Percentiles rank a stretch among this genome's conserved stretches.
Conservation (phyloP, 164 flowering plant species). For the Kalanchoe fedtschenkoi region DNA sequence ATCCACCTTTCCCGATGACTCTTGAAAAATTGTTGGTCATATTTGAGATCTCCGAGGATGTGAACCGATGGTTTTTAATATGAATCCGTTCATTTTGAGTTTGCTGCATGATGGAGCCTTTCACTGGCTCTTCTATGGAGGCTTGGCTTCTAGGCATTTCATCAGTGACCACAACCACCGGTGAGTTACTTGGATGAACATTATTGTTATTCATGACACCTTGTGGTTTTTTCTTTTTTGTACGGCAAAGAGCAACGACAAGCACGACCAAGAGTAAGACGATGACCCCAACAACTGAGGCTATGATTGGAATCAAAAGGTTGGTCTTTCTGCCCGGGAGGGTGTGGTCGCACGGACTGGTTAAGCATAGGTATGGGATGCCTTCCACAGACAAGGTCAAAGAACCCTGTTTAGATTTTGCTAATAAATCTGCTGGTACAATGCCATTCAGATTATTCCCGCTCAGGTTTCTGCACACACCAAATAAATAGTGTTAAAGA, state of each 20-base stretch:
- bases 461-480: conserved; percentile 20
- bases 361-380: neutral
- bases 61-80: conserved; percentile 7
- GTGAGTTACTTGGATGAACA: too few relatives aligned
- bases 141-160: too few relatives aligned
- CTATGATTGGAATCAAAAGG: neutral
- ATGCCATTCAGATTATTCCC: conserved; percentile 27
- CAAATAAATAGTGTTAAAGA: neutral
- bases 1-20: conserved; percentile 23
- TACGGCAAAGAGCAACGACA: neutral
- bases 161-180: too few relatives aligned
- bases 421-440: conserved; percentile 21
- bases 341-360: neutral
- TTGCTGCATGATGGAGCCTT: too few relatives aligned
- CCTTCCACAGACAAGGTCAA: conserved; percentile 15
- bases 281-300: neutral
- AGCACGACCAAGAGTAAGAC: neutral
- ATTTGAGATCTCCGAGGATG: conserved; percentile 11
- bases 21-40: conserved; percentile 21
- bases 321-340: neutral
- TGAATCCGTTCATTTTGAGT: too few relatives aligned
- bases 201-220: neutral
- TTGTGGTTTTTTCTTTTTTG: neutral
- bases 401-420: conserved; percentile 15
- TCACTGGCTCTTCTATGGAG: neutral